Base-by-base conservation (phyloP, 2,329 filamentous ascomycete genomes). In the Monosporascus ibericus region DNA sequence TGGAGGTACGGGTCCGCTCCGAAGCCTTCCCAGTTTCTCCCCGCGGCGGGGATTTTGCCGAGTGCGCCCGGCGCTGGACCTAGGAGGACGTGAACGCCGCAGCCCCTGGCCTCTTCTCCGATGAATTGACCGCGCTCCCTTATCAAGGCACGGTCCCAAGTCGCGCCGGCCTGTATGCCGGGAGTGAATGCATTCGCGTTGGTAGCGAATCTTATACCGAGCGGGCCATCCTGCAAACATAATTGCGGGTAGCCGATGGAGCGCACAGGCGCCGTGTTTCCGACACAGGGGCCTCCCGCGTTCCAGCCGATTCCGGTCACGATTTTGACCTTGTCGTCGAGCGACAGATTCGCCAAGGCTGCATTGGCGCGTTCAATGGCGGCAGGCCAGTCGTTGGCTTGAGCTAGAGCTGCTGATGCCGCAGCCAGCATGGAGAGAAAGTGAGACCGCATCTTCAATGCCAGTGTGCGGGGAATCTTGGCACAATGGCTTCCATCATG, bases 11-110 rank as follows among this genome's bases (percentile, higher is more conserved):
- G 88, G 64, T 95, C 90, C 1, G 85, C 76, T 0, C 87, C 86
- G 64, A 92, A 94, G 0, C 85, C 88, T 67, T 94, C 90, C 89
- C 89, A 95, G 65, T 90, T 91, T 38, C 90, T 76, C 0, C 90
- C 90, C 34, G 84, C 90, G 47, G 80, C 75, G 1, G 88, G 85
- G 62, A 85, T 80, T 61, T 88, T 83, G 7, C 90, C 90, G 2
- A 95, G 66, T 0, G 89, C 84, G 0, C 90, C 90, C 69, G 87
- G 85, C 0, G 86, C 82, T 6, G 90, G 90, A 0, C 88, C 89
- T 0, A 95, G 78, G 18, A 90, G 68, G 9, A 91, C 81, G 65
- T 95, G 85, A 30, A 92, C 75, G 34, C 89, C 89, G 60, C 86
- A 84, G 9, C 79, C 74, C 49, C 80, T 81, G 24, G 86, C 81